Conservation (phyloP, 2,329 filamentous ascomycete genomes). For the Diaporthe sp. region DNA sequence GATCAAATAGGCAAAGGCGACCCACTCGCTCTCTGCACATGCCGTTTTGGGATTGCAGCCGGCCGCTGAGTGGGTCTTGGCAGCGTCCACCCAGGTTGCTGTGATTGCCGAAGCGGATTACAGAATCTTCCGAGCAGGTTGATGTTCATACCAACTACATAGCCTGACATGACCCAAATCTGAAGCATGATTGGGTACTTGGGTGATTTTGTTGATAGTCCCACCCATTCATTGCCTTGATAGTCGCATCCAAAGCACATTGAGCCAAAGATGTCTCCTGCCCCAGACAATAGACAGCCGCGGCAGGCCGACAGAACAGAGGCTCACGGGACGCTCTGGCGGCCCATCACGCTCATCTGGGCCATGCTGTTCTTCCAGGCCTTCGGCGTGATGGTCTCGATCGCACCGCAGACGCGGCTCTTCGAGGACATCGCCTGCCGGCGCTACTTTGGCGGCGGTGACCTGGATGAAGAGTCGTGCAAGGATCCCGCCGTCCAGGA, state of each 20-base stretch:
- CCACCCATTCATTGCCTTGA: not conserved
- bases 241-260: not conserved
- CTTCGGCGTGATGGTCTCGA: not conserved
- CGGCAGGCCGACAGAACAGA: not conserved
- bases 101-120: not conserved
- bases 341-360: conserved; percentile 9
- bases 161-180: not conserved
- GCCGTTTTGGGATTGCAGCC: not conserved
- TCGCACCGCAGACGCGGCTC: conserved; percentile 20
- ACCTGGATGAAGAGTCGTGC: not conserved
- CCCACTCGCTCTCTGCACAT: conserved; percentile 2
- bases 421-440: conserved; percentile 15
- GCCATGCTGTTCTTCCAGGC: conserved; percentile 19
- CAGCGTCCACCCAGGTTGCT: not conserved
- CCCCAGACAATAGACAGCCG: not conserved
- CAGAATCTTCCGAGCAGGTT: conserved; percentile 1
- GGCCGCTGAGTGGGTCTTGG: not conserved
- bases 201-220: not conserved
- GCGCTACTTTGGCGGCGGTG: not conserved
- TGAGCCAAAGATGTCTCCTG: not conserved
- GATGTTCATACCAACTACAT: not conserved
- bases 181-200: not conserved
- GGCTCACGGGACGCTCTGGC: not conserved
- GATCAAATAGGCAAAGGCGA: not conserved
- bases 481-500: conserved; percentile 15